phyloP scores from a whole-genome alignment of 192 early-diverging fungal species.

The Backusella morwellensis region DNA sequence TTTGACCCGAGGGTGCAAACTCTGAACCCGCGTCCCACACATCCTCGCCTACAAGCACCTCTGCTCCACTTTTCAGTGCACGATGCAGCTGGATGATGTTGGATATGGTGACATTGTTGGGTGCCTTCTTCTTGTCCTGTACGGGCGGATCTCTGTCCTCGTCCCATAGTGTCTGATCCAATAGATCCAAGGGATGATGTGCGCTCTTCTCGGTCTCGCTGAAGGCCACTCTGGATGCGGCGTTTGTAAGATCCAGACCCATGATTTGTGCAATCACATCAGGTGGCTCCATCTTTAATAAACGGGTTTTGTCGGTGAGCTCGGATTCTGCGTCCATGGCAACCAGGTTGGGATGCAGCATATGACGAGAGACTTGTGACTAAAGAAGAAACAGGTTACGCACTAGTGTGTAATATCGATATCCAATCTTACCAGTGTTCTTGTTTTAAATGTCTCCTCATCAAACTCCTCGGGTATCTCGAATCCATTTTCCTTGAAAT shows the following conservation, averaged over 20 bases:
- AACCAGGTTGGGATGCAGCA: constrained; percentile 53
- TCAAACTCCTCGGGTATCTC: constrained; percentile 40
- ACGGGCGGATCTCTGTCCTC: not conserved
- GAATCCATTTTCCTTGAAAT: constrained; percentile 27
- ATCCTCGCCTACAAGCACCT: constrained; percentile 40
- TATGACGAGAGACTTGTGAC: constrained; percentile 47
- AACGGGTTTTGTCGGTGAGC: constrained; percentile 42
- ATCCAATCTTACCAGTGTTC: constrained; percentile 17
- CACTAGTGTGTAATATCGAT: too few species aligned
- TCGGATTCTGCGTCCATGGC: constrained; percentile 40
- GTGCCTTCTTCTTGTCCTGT: not conserved
- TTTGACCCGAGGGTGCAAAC: not conserved
- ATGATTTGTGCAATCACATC: constrained; percentile 59
- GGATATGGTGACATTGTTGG: constrained; percentile 23
- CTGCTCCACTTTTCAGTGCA: constrained; percentile 43
- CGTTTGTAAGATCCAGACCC: constrained; percentile 54
- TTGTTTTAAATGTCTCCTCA: constrained; percentile 36
- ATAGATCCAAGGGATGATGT: constrained; percentile 27
- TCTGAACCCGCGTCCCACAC: constrained; percentile 23
- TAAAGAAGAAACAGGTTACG: not conserved
- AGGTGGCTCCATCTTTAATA: constrained; percentile 58
- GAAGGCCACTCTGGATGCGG: constrained; percentile 40
- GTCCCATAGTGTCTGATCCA: constrained; percentile 29
- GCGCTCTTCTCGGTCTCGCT: not conserved
- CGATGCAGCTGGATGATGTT: constrained; percentile 37